Evolutionary conservation across 2,329 filamentous ascomycete species (phyloP), one percentile per base, ranked within the genome.

Genomic region (Fusarium sp.): DNA sequence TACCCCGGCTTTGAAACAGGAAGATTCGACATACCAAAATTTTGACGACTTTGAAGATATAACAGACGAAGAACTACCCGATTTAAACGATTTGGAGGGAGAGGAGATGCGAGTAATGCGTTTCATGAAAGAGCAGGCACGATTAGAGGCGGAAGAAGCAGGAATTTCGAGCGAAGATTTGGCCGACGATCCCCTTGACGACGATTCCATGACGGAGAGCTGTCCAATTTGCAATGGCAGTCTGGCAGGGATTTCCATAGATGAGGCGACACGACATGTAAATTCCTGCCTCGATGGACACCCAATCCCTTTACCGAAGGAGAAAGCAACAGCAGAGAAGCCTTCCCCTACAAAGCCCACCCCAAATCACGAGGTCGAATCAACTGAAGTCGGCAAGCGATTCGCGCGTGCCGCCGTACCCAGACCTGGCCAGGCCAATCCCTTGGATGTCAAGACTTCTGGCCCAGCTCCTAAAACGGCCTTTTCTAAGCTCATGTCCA

Each of bases 401-500:
- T 92, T 91, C 76, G 88, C 91, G 56, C 88, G 88, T 72, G 89
- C 92, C 18, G 87, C 88, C 3, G 85, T 94, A 40, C 89, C 95
- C 1, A 89, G 91, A 68, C 93, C 94, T 2, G 93, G 91, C 1
- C 95, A 98, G 79, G 84, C 88, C 9, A 96, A 92, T 75, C 95
- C 95, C 0, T 92, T 97, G 71, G 84, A 85, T 9, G 77, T 91
- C 5, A 86, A 83, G 64, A 64, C 79, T 66, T 47, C 77, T 59
- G 30, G 77, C 55, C 67, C 82, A 55, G 66, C 82, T 44, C 84
- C 83, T 27, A 72, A 60, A 22, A 97, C 95, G 6, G 96, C 95
- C 0, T 99, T 99, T 76, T 91, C 92, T 5, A 96, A 93, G 77
- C 85, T 99, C 62, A 99, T 99, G 96, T 93, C 94, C 9, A 90